phyloP scores from a whole-genome alignment of 768 basidiomycete species.

The Cyclocybe aegerita region DNA sequence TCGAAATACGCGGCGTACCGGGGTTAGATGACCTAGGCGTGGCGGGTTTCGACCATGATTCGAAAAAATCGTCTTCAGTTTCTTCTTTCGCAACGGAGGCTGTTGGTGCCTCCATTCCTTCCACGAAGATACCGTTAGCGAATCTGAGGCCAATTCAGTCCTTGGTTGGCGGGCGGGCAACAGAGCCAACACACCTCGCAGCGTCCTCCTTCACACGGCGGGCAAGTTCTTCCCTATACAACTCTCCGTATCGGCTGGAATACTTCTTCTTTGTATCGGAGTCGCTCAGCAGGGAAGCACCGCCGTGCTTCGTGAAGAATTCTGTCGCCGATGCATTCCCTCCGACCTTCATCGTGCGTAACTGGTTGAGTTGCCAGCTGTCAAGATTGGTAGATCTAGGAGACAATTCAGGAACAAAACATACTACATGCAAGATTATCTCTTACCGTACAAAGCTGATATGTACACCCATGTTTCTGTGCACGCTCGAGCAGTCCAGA shows the following conservation, averaged over 20 bases:
- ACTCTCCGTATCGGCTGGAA: constrained; percentile 73
- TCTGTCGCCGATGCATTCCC: constrained; percentile 87
- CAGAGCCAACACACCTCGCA: constrained; percentile 45
- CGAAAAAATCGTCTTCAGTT: constrained; percentile 92
- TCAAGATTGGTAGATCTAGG: constrained; percentile 94
- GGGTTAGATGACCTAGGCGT: constrained; percentile 54
- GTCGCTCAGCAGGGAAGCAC: constrained; percentile 63
- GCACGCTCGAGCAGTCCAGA: constrained; percentile 92
- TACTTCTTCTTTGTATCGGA: constrained; percentile 90
- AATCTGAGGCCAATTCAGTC: constrained; percentile 48
- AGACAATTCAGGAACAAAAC: constrained; percentile 4
- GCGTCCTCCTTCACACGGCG: constrained; percentile 77
- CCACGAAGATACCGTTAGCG: constrained; percentile 76
- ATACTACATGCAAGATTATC: neutral
- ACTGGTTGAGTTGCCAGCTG: constrained; percentile 86
- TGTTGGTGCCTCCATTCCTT: constrained; percentile 62
- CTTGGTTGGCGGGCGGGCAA: constrained; percentile 3
- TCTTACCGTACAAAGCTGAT: constrained; percentile 93
- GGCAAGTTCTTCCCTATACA: constrained; percentile 92
- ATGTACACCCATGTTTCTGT: constrained; percentile 97
- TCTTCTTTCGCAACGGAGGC: constrained; percentile 39
- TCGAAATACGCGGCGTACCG: constrained; percentile 46
- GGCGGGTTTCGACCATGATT: constrained; percentile 90
- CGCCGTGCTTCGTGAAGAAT: constrained; percentile 89
- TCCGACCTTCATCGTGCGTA: constrained; percentile 95